A percentile compares a stretch with the other conserved stretches of the same genome.
phyloP scores from a whole-genome alignment of 2,329 filamentous ascomycete species.

The Geosmithia morbida region DNA sequence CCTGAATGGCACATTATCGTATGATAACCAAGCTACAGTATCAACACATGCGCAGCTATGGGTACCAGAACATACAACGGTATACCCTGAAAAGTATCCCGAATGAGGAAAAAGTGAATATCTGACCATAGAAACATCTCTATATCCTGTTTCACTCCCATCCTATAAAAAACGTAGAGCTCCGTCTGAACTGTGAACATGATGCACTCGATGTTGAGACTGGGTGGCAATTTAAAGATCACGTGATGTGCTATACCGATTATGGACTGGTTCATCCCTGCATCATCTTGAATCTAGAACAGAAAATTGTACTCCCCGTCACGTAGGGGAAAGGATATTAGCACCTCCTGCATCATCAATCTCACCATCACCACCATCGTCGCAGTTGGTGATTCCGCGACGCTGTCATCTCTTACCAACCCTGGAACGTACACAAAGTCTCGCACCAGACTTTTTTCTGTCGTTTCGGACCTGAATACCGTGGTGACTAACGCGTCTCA shows the following conservation, averaged over 20 bases:
- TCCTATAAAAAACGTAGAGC: not conserved
- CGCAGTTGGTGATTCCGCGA: constrained; percentile 11
- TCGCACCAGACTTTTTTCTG: not conserved
- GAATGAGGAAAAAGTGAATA: too few relatives aligned
- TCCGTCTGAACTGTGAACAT: not conserved
- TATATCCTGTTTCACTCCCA: not conserved
- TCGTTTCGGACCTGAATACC: not conserved
- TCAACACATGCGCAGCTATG: too few relatives aligned
- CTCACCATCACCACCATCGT: constrained; percentile 12
- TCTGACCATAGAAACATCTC: too few relatives aligned
- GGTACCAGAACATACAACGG: too few relatives aligned
- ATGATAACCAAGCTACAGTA: too few relatives aligned
- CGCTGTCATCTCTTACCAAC: constrained; percentile 3
- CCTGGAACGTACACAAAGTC: not conserved
- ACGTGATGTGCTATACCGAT: constrained; percentile 10
- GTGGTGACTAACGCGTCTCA: constrained; percentile 13
- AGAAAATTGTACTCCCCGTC: constrained; percentile 17
- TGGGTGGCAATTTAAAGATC: constrained; percentile 1
- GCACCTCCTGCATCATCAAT: constrained; percentile 4
- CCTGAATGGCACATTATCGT: too few relatives aligned
- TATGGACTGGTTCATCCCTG: constrained; percentile 8
- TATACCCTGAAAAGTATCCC: too few relatives aligned
- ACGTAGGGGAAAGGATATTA: not conserved
- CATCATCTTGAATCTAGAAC: constrained; percentile 5
- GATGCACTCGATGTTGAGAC: not conserved